phyloP scores from a whole-genome alignment of 2,329 filamentous ascomycete species.

The Verticillium zaregamsianum region DNA sequence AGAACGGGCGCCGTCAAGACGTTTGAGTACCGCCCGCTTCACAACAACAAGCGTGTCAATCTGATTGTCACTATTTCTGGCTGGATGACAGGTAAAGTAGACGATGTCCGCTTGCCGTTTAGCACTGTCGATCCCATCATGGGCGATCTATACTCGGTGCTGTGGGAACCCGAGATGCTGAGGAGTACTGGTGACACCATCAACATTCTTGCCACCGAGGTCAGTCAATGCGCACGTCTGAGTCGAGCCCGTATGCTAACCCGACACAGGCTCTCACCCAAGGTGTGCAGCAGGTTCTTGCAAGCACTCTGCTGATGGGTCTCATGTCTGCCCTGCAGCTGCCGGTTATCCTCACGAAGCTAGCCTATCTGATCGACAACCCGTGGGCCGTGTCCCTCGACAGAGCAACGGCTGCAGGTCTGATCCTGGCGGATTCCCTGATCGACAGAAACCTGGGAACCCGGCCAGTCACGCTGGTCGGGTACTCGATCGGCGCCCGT shows the following conservation, averaged over 20 bases:
- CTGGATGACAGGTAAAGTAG: conserved; percentile 97
- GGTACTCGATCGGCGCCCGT: conserved; percentile 87
- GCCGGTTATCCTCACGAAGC: conserved; percentile 88
- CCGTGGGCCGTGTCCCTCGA: conserved; percentile 97
- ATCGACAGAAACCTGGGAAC: conserved; percentile 89
- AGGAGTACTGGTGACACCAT: conserved; percentile 98
- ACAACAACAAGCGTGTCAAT: conserved; percentile 98
- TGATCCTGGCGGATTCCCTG: conserved; percentile 91
- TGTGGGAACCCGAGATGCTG: conserved; percentile 98
- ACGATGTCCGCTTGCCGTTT: conserved; percentile 92
- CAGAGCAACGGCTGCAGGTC: conserved; percentile 79
- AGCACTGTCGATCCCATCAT: conserved; percentile 96
- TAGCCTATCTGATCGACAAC: conserved; percentile 96
- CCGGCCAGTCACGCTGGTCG: conserved; percentile 86
- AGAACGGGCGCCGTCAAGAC: conserved; percentile 90
- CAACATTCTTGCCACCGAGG: conserved; percentile 95
- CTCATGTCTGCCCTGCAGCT: conserved; percentile 91
- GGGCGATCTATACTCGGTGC: conserved; percentile 94
- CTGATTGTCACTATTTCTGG: conserved; percentile 92
- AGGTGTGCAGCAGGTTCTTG: conserved; percentile 91
- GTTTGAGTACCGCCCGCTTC: conserved; percentile 92
- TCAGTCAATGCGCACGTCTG: conserved; percentile 30
- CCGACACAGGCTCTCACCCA: conserved; percentile 77
- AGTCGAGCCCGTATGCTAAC: conserved; percentile 17
- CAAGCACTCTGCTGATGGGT: conserved; percentile 79